Conservation (phyloP, 2,329 filamentous ascomycete genomes). For the Venturia nashicola region DNA sequence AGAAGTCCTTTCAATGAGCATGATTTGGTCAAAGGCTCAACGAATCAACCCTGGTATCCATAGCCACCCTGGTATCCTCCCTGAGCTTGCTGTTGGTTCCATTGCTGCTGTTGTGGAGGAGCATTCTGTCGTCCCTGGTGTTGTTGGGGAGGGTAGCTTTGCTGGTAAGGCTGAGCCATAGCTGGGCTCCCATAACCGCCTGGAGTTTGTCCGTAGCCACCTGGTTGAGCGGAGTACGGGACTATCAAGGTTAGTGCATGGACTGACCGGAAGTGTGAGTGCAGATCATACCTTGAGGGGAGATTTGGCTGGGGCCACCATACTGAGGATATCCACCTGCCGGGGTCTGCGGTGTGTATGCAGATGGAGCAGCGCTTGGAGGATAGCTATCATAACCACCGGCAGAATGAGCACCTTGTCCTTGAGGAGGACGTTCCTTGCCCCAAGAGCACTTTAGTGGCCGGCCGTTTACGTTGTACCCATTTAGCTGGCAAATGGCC, state of each 20-base stretch:
- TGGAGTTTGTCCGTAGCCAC: slow-evolving; percentile 37
- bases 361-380: slow-evolving; percentile 62
- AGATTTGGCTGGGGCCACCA: slow-evolving; percentile 58
- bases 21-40: background rate
- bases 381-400: slow-evolving; percentile 56
- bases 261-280: slow-evolving; percentile 23
- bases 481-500: slow-evolving; percentile 84
- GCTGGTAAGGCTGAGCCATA: slow-evolving; percentile 38
- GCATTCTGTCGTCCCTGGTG: slow-evolving; percentile 63
- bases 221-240: slow-evolving; percentile 48
- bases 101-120: slow-evolving; percentile 32
- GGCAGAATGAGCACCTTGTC: slow-evolving; percentile 3
- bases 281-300: slow-evolving; percentile 39
- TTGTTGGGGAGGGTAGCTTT: slow-evolving; percentile 51
- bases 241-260: slow-evolving; percentile 23
- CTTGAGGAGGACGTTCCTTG: slow-evolving; percentile 81
- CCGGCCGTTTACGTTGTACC: slow-evolving; percentile 94
- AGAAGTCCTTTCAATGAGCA: background rate
- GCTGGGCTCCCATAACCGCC: slow-evolving; percentile 52
- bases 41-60: slow-evolving; percentile 44
- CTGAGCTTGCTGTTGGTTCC: slow-evolving; percentile 31
- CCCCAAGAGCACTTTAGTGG: slow-evolving; percentile 99
- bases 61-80: slow-evolving; percentile 41
- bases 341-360: slow-evolving; percentile 68
- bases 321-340: slow-evolving; percentile 73